Conservation (phyloP, 2,329 filamentous ascomycete genomes). For the Didymellaceae sp. region DNA sequence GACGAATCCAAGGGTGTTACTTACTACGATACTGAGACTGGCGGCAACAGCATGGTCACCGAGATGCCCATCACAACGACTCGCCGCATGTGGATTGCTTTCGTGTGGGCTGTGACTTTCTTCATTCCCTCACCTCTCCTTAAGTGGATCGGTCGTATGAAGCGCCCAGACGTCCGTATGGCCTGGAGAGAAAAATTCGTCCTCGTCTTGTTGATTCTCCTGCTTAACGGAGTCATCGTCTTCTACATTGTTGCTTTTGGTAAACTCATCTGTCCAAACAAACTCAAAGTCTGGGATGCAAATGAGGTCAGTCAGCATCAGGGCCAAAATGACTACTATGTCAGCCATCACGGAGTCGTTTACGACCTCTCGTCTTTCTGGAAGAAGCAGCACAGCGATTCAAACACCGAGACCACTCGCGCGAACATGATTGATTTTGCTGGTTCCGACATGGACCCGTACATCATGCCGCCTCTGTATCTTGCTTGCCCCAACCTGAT, state of each 20-base stretch:
- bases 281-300: constrained; percentile 83
- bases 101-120: constrained; percentile 88
- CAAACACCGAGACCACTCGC: constrained; percentile 63
- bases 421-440: constrained; percentile 77
- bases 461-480: constrained; percentile 80
- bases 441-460: constrained; percentile 80
- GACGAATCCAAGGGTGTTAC: constrained; percentile 63
- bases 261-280: constrained; percentile 84
- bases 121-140: constrained; percentile 92
- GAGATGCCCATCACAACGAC: constrained; percentile 67
- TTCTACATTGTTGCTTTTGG: constrained; percentile 95
- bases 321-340: constrained; percentile 80
- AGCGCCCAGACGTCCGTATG: constrained; percentile 93
- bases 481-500: constrained; percentile 78
- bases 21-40: constrained; percentile 81
- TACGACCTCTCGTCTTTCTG: constrained; percentile 94
- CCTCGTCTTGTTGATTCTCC: constrained; percentile 76
- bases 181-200: constrained; percentile 97
- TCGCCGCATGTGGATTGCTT: constrained; percentile 77
- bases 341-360: constrained; percentile 84
- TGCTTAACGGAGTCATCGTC: constrained; percentile 81
- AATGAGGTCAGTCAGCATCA: constrained; percentile 74
- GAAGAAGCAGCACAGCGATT: constrained; percentile 83
- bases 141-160: constrained; percentile 88
- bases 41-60: constrained; percentile 76